Evolutionary conservation across 371 early-diverging fungal genomes (phyloP).

Genomic region (Mucor plumbeus): DNA sequence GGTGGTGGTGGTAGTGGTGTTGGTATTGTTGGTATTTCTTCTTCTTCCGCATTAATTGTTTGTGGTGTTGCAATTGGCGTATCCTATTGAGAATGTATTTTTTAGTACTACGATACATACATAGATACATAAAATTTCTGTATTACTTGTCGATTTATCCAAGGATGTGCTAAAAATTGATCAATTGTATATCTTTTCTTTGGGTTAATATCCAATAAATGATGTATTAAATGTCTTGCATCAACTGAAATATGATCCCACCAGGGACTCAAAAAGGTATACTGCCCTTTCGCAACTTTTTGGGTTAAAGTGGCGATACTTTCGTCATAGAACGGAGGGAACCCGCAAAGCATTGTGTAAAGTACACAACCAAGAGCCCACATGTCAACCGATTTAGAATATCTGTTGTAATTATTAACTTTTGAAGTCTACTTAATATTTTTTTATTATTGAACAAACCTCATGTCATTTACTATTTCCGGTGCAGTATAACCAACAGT

Average conservation of each 20-base stretch:
- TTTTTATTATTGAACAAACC: neutral
- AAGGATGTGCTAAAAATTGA: conserved; percentile 59
- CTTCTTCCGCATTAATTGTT: conserved; percentile 2
- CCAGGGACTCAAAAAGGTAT: conserved; percentile 83
- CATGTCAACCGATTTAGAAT: conserved; percentile 89
- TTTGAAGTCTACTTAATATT: neutral
- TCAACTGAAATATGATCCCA: conserved; percentile 83
- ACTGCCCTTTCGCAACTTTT: conserved; percentile 79
- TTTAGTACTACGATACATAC: neutral
- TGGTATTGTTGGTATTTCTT: neutral
- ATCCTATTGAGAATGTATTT: conserved; percentile 4
- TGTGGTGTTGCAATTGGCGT: neutral
- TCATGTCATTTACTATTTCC: conserved; percentile 78
- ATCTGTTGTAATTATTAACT: conserved; percentile 50
- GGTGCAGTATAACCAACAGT: conserved; percentile 94
- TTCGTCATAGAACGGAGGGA: conserved; percentile 91
- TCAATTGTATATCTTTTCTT: conserved; percentile 81
- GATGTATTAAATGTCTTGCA: conserved; percentile 82
- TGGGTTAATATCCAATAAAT: conserved; percentile 85
- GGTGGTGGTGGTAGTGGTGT: neutral
- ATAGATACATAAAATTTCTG: neutral
- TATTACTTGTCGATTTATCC: conserved; percentile 32
- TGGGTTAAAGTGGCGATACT: conserved; percentile 75
- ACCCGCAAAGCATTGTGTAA: conserved; percentile 88
- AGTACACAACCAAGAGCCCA: conserved; percentile 95